Evolutionary conservation across 2,329 filamentous ascomycete genomes (phyloP).

Genomic region (Endoconidiophora polonica): DNA sequence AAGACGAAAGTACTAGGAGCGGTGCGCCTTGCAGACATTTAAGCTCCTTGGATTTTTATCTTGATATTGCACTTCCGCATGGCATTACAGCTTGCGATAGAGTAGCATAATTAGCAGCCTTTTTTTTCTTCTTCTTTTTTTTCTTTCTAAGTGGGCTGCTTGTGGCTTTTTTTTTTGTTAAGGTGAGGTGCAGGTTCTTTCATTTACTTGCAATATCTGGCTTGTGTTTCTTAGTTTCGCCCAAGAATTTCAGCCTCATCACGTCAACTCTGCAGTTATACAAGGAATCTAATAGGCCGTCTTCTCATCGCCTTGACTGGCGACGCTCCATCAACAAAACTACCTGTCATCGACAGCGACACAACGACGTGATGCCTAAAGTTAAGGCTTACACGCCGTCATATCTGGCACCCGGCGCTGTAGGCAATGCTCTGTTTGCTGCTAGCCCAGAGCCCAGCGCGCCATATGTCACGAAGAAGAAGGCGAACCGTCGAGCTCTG

Average conservation of each 20-base stretch:
- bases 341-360: constrained; percentile 11
- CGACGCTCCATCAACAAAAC: background rate
- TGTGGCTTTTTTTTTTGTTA: too few species aligned
- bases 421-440: constrained; percentile 64
- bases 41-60: too few species aligned
- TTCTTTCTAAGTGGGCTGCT: too few species aligned
- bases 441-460: constrained; percentile 25
- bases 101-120: too few species aligned
- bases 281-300: too few species aligned
- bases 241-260: background rate
- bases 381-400: constrained; percentile 70
- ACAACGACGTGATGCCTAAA: constrained; percentile 50
- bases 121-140: too few species aligned
- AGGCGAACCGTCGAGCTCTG: constrained; percentile 21
- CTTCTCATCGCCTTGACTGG: too few species aligned
- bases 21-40: too few species aligned
- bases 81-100: too few species aligned
- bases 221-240: background rate
- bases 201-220: background rate
- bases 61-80: too few species aligned
- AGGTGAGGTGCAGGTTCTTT: too few species aligned
- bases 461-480: constrained; percentile 24
- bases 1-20: too few species aligned
- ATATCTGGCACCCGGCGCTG: constrained; percentile 67
- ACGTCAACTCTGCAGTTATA: background rate